Percentiles rank a stretch among this genome's conserved stretches.
Conservation (phyloP, 768 basidiomycete genomes). For the Sistotremastrum suecicum region DNA sequence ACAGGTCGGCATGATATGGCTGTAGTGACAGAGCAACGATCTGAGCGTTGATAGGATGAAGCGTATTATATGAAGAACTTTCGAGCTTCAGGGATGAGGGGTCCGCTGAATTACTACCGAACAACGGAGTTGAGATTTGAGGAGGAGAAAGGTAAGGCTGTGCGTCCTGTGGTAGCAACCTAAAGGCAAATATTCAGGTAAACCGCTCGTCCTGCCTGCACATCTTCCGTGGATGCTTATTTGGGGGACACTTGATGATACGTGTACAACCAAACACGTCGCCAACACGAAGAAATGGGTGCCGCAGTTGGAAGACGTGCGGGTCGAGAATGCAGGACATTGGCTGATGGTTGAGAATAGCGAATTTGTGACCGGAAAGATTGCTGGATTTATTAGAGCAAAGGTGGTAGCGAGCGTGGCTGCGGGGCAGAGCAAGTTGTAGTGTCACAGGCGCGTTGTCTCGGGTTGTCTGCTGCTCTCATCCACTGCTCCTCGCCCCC, state of each 20-base stretch:
- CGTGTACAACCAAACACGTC: slow-evolving; percentile 28
- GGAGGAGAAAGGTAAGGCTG: slow-evolving; percentile 36
- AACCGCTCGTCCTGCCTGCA: slow-evolving; percentile 27
- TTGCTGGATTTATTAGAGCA: slow-evolving; percentile 8
- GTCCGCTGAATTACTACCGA: slow-evolving; percentile 69
- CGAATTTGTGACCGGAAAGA: slow-evolving; percentile 34
- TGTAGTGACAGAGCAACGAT: not conserved
- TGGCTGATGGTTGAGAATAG: slow-evolving; percentile 57
- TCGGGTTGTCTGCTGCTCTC: too few species aligned
- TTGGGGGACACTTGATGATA: slow-evolving; percentile 42
- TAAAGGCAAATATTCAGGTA: slow-evolving; percentile 21
- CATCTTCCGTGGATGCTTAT: slow-evolving; percentile 48
- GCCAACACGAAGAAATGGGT: slow-evolving; percentile 35
- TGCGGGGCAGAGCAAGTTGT: too few species aligned
- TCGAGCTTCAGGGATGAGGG: slow-evolving; percentile 39
- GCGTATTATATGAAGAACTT: slow-evolving; percentile 35
- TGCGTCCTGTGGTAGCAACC: slow-evolving; percentile 13
- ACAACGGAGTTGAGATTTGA: slow-evolving; percentile 45
- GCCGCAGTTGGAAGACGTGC: slow-evolving; percentile 32
- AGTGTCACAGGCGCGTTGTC: too few species aligned
- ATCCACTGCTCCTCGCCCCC: too few species aligned
- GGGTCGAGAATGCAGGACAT: slow-evolving; percentile 43
- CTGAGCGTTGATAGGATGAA: slow-evolving; percentile 32
- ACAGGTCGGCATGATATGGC: too few species aligned
- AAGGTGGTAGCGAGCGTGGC: too few species aligned